Evolutionary conservation across 1,284 basidiomycete species (phyloP).

Genomic region (Apiotrichum laibachii): DNA sequence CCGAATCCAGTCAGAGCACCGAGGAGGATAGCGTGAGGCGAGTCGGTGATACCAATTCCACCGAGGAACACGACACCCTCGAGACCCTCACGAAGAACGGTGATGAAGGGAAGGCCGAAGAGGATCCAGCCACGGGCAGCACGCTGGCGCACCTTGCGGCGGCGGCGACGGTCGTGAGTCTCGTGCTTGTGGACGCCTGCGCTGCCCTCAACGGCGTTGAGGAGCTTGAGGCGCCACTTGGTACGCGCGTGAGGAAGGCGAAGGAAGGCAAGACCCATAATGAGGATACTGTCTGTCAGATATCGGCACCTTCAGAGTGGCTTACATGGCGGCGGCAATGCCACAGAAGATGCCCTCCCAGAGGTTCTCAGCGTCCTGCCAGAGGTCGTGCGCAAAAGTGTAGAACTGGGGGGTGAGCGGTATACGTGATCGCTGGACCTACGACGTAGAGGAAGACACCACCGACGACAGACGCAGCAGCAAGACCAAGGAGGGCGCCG

Average conservation of each 20-base stretch:
- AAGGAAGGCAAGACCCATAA: constrained; percentile 72
- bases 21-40: constrained; percentile 64
- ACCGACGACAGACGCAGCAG: constrained; percentile 67
- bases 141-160: constrained; percentile 17
- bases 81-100: constrained; percentile 83
- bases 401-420: constrained; percentile 43
- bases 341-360: constrained; percentile 69
- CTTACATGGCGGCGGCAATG: constrained; percentile 57
- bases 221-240: constrained; percentile 82
- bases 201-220: constrained; percentile 63
- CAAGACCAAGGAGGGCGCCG: constrained; percentile 66
- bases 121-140: constrained; percentile 55
- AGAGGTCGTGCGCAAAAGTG: constrained; percentile 55
- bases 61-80: constrained; percentile 88
- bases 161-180: constrained; percentile 8
- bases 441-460: constrained; percentile 52
- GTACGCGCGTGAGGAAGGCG: constrained; percentile 72
- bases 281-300: constrained; percentile 31
- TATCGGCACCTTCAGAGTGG: not conserved
- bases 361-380: constrained; percentile 63
- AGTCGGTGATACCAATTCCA: constrained; percentile 56
- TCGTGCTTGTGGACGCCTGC: constrained; percentile 13
- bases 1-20: constrained; percentile 55
- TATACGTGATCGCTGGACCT: constrained; percentile 13
- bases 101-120: constrained; percentile 78